Evolutionary conservation across 495 filamentous ascomycete species (phyloP).

Genomic region (Pyrenopolyporus hunteri): DNA sequence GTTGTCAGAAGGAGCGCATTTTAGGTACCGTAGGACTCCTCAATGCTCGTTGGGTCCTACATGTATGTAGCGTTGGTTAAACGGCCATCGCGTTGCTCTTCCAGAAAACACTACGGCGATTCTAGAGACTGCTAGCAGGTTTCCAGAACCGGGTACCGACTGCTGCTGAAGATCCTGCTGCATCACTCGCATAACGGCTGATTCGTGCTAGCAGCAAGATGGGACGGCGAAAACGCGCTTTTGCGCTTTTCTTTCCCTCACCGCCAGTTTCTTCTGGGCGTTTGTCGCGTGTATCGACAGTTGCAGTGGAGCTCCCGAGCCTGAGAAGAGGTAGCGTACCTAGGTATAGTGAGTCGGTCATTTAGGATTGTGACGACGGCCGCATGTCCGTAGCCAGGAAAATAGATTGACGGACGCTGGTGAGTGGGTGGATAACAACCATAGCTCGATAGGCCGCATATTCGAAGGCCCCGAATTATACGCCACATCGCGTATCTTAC

Average conservation of each 20-base stretch:
- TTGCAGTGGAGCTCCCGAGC: constrained; percentile 23
- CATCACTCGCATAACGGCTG: not conserved
- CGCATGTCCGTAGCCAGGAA: constrained; percentile 33
- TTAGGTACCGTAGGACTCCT: too few relatives aligned
- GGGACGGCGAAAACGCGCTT: constrained; percentile 2
- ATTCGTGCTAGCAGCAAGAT: constrained; percentile 12
- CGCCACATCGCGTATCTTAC: not conserved
- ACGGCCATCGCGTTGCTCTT: not conserved
- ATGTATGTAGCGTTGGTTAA: not conserved
- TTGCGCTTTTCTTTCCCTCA: constrained; percentile 17
- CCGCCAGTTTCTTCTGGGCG: constrained; percentile 29
- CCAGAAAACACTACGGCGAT: not conserved
- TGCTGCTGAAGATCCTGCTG: constrained; percentile 6
- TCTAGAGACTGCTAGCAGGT: not conserved
- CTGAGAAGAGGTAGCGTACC: not conserved
- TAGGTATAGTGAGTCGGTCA: constrained; percentile 11
- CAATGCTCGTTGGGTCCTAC: not conserved
- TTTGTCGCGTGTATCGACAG: constrained; percentile 35
- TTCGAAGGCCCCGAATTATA: constrained; percentile 15
- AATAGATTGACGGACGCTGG: constrained; percentile 30
- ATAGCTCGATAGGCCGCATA: constrained; percentile 26
- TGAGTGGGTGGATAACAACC: constrained; percentile 29
- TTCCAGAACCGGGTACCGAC: constrained; percentile 19
- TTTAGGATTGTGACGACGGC: constrained; percentile 35
- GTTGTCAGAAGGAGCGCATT: too few relatives aligned